These are phyloP conservation scores for Penicillium sclerotiorum DNA, from an alignment of 2,329 filamentous ascomycete species.

Conservation along the genomic window DNA sequence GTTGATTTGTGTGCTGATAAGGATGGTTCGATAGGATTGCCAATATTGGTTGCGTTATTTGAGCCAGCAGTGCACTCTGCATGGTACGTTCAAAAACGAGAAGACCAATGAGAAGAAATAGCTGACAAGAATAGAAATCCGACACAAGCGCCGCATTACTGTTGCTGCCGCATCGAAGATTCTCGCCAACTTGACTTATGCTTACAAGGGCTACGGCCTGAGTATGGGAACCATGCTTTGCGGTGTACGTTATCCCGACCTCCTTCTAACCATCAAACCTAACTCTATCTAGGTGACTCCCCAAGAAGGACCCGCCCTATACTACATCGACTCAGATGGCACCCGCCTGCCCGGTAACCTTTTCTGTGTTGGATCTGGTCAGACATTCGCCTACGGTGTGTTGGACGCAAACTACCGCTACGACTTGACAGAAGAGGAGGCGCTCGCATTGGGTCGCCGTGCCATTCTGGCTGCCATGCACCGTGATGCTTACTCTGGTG, in stretches of 20 bases:
- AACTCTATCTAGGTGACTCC: conserved; percentile 50
- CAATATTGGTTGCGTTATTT: conserved; percentile 99
- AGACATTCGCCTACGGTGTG: conserved; percentile 98
- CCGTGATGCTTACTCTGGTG: conserved; percentile 97
- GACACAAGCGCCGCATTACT: conserved; percentile 97
- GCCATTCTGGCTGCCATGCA: conserved; percentile 96
- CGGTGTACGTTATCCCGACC: conserved; percentile 70
- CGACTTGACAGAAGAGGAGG: conserved; percentile 83
- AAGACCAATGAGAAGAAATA: not conserved
- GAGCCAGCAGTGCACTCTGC: conserved; percentile 97
- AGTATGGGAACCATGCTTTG: conserved; percentile 99
- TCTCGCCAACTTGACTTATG: conserved; percentile 95
- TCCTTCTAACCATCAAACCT: not conserved
- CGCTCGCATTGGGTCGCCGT: conserved; percentile 83
- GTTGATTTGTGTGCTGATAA: conserved; percentile 14
- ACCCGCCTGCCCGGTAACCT: conserved; percentile 90
- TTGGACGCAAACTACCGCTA: conserved; percentile 94
- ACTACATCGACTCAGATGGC: conserved; percentile 98
- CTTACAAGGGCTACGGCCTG: conserved; percentile 97
- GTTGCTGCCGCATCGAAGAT: conserved; percentile 98
- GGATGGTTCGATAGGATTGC: conserved; percentile 67
- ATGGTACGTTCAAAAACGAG: conserved; percentile 54
- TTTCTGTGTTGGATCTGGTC: conserved; percentile 96
- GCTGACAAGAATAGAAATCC: conserved; percentile 63
- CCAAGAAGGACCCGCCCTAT: conserved; percentile 93